These are phyloP conservation scores for Ligustrum vulgare DNA, from an alignment of 257 asterid species.

Conservation along the genomic window DNA sequence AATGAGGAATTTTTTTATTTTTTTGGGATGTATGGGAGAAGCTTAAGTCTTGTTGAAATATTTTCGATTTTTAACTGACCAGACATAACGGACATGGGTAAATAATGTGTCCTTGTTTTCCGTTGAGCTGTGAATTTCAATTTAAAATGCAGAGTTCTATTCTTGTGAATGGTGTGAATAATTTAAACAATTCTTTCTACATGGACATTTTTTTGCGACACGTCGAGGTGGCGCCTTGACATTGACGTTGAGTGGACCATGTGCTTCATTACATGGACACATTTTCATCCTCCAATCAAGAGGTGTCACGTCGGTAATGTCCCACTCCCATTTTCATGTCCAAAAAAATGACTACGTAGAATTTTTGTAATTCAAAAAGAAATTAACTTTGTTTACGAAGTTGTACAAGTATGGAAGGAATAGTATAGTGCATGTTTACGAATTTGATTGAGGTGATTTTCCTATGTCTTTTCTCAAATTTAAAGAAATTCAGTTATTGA, in stretches of 20 bases:
- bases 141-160: neutral
- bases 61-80: neutral
- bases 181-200: too few relatives aligned
- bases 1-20: too few relatives aligned
- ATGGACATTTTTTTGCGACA: too few relatives aligned
- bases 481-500: neutral
- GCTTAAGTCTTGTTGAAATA: neutral
- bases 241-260: too few relatives aligned
- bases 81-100: neutral
- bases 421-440: neutral
- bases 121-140: neutral
- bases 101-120: neutral
- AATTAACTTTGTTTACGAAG: neutral
- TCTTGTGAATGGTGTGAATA: neutral
- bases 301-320: too few relatives aligned
- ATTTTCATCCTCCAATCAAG: too few relatives aligned
- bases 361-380: neutral
- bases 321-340: too few relatives aligned
- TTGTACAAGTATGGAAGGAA: neutral
- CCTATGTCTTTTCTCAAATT: neutral
- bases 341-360: too few relatives aligned
- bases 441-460: neutral
- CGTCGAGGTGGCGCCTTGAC: too few relatives aligned
- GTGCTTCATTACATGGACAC: too few relatives aligned
- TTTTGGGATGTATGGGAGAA: neutral